Conservation (phyloP, 2,329 filamentous ascomycete genomes). For the Aspergillus unguis region DNA sequence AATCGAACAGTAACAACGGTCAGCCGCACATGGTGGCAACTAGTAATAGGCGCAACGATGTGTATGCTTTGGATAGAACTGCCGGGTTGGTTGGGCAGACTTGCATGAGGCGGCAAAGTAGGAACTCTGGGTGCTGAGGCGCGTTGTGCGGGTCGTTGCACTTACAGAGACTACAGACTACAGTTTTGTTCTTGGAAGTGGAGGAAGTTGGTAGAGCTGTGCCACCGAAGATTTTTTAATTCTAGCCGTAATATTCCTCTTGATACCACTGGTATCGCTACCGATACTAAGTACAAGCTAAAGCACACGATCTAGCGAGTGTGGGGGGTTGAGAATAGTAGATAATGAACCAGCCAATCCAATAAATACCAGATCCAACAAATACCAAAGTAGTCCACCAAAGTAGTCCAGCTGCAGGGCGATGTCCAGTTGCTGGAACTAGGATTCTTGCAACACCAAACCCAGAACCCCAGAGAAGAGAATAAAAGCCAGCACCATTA, state of each 20-base stretch:
- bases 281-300: not conserved
- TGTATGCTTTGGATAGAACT: no score
- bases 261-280: conserved; percentile 4
- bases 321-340: not conserved
- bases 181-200: not conserved
- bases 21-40: no score
- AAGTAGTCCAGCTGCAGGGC: not conserved
- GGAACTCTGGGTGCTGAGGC: not conserved
- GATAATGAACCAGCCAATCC: conserved; percentile 3
- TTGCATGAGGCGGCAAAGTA: not conserved
- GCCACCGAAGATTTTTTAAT: not conserved
- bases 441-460: not conserved
- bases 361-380: conserved; percentile 2
- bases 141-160: not conserved
- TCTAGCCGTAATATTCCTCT: conserved; percentile 10
- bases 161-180: not conserved
- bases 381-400: not conserved
- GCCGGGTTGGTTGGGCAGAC: conserved; percentile 1
- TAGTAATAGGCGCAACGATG: no score
- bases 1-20: no score
- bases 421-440: not conserved
- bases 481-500: not conserved
- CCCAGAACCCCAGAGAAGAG: not conserved
- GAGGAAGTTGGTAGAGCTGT: not conserved
- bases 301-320: conserved; percentile 10